These are phyloP conservation scores for Sclerotinia sclerotiorum DNA, from an alignment of 2,329 filamentous ascomycete genomes.

Conservation along the genomic window DNA sequence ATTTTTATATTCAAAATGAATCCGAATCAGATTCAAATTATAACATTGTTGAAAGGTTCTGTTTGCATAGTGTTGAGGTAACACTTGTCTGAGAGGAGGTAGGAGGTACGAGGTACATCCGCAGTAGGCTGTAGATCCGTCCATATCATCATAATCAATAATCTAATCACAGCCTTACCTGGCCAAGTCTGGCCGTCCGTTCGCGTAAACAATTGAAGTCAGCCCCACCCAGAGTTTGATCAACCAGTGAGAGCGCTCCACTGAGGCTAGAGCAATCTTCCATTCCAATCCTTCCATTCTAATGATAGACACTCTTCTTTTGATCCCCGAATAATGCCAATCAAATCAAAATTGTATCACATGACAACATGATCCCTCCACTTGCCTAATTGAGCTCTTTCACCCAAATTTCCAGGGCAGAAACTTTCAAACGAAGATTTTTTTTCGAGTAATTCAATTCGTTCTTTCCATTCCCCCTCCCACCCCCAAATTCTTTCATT, in stretches of 20 bases:
- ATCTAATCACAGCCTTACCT: neutral
- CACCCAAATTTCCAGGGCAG: neutral
- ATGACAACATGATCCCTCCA: neutral
- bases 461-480: neutral
- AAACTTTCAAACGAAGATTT: constrained; percentile 16
- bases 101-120: too few relatives aligned
- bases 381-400: neutral
- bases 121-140: neutral
- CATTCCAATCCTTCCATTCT: neutral
- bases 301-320: neutral
- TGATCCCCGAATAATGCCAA: neutral
- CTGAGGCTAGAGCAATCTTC: neutral
- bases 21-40: neutral
- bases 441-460: constrained; percentile 15
- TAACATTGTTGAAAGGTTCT: neutral
- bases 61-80: neutral
- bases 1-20: neutral
- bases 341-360: neutral
- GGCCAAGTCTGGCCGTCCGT: neutral
- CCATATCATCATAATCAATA: neutral
- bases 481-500: neutral
- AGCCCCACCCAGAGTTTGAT: neutral
- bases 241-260: neutral
- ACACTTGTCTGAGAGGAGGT: neutral
- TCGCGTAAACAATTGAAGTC: constrained; percentile 4